Evolutionary conservation across 2,329 filamentous ascomycete genomes (phyloP).

Genomic region (Phoma sp.): DNA sequence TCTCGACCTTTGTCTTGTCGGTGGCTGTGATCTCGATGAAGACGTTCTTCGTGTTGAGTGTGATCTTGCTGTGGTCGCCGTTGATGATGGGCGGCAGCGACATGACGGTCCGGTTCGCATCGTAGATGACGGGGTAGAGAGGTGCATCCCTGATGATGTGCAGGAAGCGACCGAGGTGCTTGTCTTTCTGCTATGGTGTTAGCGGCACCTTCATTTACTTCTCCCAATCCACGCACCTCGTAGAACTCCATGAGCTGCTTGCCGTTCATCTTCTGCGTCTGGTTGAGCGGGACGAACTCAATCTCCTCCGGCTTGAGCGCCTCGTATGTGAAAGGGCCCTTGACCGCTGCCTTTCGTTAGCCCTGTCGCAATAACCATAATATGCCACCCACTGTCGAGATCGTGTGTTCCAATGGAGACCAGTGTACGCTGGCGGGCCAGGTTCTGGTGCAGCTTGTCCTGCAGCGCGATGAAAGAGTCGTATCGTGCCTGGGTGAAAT

Average conservation of each 20-base stretch:
- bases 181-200: constrained; percentile 71
- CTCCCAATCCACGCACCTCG: constrained; percentile 57
- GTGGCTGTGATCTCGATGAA: constrained; percentile 98
- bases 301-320: constrained; percentile 91
- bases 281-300: constrained; percentile 88
- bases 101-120: constrained; percentile 84
- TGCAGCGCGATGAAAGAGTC: constrained; percentile 97
- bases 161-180: constrained; percentile 86
- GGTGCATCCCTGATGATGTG: constrained; percentile 94
- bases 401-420: constrained; percentile 99
- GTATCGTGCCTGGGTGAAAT: constrained; percentile 89
- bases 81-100: constrained; percentile 98
- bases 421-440: constrained; percentile 89
- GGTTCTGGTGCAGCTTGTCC: constrained; percentile 96
- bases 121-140: constrained; percentile 95
- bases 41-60: constrained; percentile 86
- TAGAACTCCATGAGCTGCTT: constrained; percentile 94
- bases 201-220: background rate
- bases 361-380: background rate
- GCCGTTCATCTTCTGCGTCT: constrained; percentile 85
- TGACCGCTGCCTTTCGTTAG: constrained; percentile 61
- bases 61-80: constrained; percentile 95
- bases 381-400: constrained; percentile 68
- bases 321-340: constrained; percentile 97
- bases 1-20: constrained; percentile 93